Evolutionary conservation across 495 filamentous ascomycete species (phyloP).

Genomic region (Penicillium goetzii): DNA sequence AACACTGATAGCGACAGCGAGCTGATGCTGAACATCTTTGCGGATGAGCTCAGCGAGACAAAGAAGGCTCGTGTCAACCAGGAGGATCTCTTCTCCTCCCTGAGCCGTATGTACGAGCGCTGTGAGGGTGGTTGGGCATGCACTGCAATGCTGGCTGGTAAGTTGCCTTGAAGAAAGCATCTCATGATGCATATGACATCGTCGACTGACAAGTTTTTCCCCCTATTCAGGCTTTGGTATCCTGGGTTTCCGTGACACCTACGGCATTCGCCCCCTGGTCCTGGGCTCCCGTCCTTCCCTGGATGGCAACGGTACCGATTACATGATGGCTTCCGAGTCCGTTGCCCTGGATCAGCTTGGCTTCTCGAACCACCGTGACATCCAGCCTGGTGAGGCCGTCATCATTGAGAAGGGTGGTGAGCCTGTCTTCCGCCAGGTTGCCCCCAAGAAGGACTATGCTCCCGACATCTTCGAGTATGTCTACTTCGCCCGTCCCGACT

Average conservation of each 20-base stretch:
- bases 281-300: slow-evolving; percentile 74
- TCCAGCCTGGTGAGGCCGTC: slow-evolving; percentile 89
- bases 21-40: slow-evolving; percentile 93
- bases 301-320: slow-evolving; percentile 74
- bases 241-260: slow-evolving; percentile 84
- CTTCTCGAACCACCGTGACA: slow-evolving; percentile 79
- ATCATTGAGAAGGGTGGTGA: slow-evolving; percentile 84
- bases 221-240: slow-evolving; percentile 71
- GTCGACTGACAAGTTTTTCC: slow-evolving; percentile 18
- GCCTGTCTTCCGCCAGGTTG: slow-evolving; percentile 77
- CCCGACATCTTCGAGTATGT: slow-evolving; percentile 96
- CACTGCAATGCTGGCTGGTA: slow-evolving; percentile 89
- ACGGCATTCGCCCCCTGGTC: slow-evolving; percentile 89
- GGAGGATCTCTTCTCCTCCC: slow-evolving; percentile 82
- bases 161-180: slow-evolving; percentile 16
- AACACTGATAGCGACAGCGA: slow-evolving; percentile 97
- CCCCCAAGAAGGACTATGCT: slow-evolving; percentile 70
- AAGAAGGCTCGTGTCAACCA: slow-evolving; percentile 93
- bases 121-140: slow-evolving; percentile 88
- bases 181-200: not conserved
- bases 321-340: slow-evolving; percentile 98
- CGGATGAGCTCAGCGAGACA: slow-evolving; percentile 91
- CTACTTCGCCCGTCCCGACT: slow-evolving; percentile 78
- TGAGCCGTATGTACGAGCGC: slow-evolving; percentile 73
- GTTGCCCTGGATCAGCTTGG: slow-evolving; percentile 88